phyloP scores from a whole-genome alignment of 306 rosid genomes.

The Citrullus colocynthis region DNA sequence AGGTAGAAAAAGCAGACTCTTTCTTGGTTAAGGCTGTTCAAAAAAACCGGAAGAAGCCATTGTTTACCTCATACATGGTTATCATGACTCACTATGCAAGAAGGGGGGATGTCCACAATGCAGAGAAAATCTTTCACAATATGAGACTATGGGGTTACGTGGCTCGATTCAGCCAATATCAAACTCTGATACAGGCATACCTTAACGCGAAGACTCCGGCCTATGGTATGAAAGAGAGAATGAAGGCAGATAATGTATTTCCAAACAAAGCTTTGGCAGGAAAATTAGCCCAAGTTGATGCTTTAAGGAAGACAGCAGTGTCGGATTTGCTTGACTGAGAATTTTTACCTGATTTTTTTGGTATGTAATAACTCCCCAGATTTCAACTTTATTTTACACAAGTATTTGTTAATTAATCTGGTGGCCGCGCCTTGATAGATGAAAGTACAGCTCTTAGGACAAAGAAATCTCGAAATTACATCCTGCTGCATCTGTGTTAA shows the following conservation, averaged over 20 bases:
- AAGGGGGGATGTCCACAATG: slow-evolving; percentile 65
- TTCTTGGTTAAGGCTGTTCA: slow-evolving; percentile 48
- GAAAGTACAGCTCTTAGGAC: not conserved
- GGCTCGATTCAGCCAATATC: slow-evolving; percentile 29
- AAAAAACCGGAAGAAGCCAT: slow-evolving; percentile 36
- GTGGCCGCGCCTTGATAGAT: not conserved
- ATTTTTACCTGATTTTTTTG: not conserved
- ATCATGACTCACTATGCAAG: slow-evolving; percentile 51
- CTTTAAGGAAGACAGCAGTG: slow-evolving; percentile 46
- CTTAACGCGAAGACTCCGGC: slow-evolving; percentile 58
- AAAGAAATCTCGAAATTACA: not conserved
- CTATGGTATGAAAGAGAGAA: slow-evolving; percentile 69
- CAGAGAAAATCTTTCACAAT: slow-evolving; percentile 55
- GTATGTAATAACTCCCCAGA: not conserved
- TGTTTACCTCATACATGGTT: slow-evolving; percentile 28
- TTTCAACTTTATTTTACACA: not conserved
- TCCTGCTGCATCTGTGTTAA: not conserved
- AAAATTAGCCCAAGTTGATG: slow-evolving; percentile 39
- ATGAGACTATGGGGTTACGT: slow-evolving; percentile 51
- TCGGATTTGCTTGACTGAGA: slow-evolving; percentile 69
- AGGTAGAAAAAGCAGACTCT: slow-evolving; percentile 72
- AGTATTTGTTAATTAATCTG: not conserved
- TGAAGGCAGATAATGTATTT: slow-evolving; percentile 49
- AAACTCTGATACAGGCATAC: slow-evolving; percentile 48
- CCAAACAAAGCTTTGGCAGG: slow-evolving; percentile 28